A percentile compares a stretch with the other conserved stretches of the same genome.
Evolutionary conservation across 768 basidiomycete species (phyloP).

Genomic region (Lactarius deliciosus): DNA sequence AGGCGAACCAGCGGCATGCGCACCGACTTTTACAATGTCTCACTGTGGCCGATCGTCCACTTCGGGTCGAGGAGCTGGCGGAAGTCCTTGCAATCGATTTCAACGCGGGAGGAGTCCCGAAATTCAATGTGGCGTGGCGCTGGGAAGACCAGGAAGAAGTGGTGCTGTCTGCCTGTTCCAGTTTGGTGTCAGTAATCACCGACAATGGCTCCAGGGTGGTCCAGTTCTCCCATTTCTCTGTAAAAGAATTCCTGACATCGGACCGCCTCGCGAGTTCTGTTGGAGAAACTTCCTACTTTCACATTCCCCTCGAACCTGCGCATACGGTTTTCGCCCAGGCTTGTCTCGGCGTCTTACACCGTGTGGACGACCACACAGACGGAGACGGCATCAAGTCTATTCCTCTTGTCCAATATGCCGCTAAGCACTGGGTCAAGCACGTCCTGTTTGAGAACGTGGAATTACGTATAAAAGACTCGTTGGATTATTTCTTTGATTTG

Average conservation of each 20-base stretch:
- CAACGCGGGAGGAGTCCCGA: neutral
- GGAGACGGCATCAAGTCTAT: neutral
- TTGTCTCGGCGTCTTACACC: neutral
- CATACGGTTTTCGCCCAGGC: slow-evolving; percentile 1
- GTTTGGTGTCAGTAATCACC: too few species aligned
- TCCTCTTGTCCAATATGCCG: neutral
- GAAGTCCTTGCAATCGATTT: slow-evolving; percentile 6
- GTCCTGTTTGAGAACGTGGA: neutral
- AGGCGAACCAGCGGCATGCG: neutral
- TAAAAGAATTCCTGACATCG: neutral
- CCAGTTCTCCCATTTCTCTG: too few species aligned
- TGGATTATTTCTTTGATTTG: neutral
- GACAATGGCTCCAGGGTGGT: too few species aligned
- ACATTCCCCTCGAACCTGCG: neutral
- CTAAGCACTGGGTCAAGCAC: slow-evolving; percentile 2
- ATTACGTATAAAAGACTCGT: neutral
- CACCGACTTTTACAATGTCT: neutral
- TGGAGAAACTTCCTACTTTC: neutral
- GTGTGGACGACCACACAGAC: neutral
- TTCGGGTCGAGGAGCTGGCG: slow-evolving; percentile 4
- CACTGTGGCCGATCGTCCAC: neutral
- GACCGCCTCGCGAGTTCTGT: neutral
- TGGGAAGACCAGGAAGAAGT: neutral
- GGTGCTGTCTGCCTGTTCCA: too few species aligned
- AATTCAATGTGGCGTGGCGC: neutral